Evolutionary conservation across 768 basidiomycete species (phyloP).

Genomic region (Mycena indigotica): DNA sequence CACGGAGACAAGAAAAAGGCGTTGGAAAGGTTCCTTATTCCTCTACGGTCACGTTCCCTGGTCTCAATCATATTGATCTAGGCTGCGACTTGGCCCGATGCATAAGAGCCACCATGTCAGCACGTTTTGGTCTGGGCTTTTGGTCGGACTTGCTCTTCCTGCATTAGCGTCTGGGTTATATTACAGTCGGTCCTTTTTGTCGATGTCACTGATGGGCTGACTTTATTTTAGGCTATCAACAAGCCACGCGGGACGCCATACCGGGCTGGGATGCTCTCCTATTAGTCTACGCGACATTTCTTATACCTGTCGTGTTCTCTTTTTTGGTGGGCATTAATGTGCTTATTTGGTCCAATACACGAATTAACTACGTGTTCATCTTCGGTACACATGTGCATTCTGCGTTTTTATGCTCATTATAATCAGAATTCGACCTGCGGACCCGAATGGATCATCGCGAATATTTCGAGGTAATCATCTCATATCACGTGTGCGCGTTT

Average conservation of each 20-base stretch:
- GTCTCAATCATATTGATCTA: neutral
- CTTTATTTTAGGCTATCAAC: slow-evolving; percentile 51
- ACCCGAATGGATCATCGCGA: slow-evolving; percentile 76
- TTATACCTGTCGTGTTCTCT: slow-evolving; percentile 74
- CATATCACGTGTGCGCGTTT: slow-evolving; percentile 19
- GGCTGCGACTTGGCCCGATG: slow-evolving; percentile 54
- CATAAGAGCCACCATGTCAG: slow-evolving; percentile 68
- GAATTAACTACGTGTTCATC: slow-evolving; percentile 94
- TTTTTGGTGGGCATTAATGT: slow-evolving; percentile 84
- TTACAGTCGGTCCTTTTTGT: slow-evolving; percentile 44
- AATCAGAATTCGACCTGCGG: slow-evolving; percentile 65
- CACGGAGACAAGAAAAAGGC: slow-evolving; percentile 81
- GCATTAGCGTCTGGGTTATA: slow-evolving; percentile 66
- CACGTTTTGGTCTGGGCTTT: slow-evolving; percentile 73
- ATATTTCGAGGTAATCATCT: slow-evolving; percentile 55
- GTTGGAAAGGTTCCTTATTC: slow-evolving; percentile 37
- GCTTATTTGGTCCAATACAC: slow-evolving; percentile 67
- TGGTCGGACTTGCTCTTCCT: slow-evolving; percentile 72
- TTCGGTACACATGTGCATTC: slow-evolving; percentile 56
- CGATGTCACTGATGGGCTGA: neutral
- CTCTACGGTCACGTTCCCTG: neutral
- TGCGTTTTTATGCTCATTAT: neutral
- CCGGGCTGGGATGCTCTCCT: slow-evolving; percentile 76
- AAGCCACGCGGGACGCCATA: slow-evolving; percentile 52
- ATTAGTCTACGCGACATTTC: slow-evolving; percentile 73